A percentile compares a stretch with the other conserved stretches of the same genome.
These are phyloP conservation scores for Gamsiella multidivaricata DNA, from an alignment of 192 early-diverging fungal genomes.

Conservation along the genomic window DNA sequence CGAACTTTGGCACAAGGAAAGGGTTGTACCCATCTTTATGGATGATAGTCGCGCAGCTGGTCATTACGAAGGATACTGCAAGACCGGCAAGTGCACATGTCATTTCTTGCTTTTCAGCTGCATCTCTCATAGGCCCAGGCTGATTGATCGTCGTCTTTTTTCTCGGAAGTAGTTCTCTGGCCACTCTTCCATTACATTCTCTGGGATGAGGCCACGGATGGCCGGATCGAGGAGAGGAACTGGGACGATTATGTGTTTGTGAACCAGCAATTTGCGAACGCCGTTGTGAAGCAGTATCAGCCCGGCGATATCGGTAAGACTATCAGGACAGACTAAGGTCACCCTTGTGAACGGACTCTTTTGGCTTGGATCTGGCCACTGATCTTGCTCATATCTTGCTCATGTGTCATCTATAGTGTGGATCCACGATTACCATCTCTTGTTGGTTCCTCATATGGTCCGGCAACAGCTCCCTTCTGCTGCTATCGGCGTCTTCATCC, in stretches of 20 bases:
- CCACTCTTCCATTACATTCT: slow-evolving; percentile 95
- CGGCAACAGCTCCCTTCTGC: slow-evolving; percentile 82
- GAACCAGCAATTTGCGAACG: slow-evolving; percentile 81
- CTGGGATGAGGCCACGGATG: slow-evolving; percentile 80
- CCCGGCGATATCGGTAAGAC: slow-evolving; percentile 80
- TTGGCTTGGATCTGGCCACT: too few relatives aligned
- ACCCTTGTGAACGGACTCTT: too few relatives aligned
- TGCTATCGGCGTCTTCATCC: slow-evolving; percentile 93
- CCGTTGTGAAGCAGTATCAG: slow-evolving; percentile 75
- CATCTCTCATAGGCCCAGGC: not conserved
- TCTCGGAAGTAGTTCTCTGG: slow-evolving; percentile 78
- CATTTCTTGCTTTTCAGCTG: too few relatives aligned
- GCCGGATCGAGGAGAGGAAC: slow-evolving; percentile 70
- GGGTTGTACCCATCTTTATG: slow-evolving; percentile 84
- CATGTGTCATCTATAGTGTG: slow-evolving; percentile 87
- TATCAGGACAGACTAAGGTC: slow-evolving; percentile 43
- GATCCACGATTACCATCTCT: slow-evolving; percentile 98
- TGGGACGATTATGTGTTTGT: slow-evolving; percentile 88
- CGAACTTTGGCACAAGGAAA: slow-evolving; percentile 62
- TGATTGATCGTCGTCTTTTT: not conserved
- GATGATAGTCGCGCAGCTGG: slow-evolving; percentile 73
- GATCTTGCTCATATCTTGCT: slow-evolving; percentile 46
- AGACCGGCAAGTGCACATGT: slow-evolving; percentile 81
- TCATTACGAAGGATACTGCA: slow-evolving; percentile 99
- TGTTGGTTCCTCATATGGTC: slow-evolving; percentile 91